Evolutionary conservation across 2,329 filamentous ascomycete genomes (phyloP).

Genomic region (Alternaria arborescens): DNA sequence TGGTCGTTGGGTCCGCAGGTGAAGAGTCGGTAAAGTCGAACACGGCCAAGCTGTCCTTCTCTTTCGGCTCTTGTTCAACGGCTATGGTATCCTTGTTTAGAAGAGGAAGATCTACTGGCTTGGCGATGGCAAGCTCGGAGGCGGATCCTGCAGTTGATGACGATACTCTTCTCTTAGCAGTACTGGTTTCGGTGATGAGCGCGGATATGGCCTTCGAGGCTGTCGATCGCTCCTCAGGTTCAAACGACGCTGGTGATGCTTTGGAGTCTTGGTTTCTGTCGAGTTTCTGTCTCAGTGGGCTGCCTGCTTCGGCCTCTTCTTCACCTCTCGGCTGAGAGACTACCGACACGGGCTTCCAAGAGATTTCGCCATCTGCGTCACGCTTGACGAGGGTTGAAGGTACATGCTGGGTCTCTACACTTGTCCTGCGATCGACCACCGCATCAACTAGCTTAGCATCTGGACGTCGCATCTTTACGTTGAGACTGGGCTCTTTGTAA

Average conservation of each 20-base stretch:
- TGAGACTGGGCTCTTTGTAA: slow-evolving; percentile 60
- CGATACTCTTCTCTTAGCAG: slow-evolving; percentile 32
- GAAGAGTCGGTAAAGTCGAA: slow-evolving; percentile 52
- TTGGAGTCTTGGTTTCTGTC: slow-evolving; percentile 34
- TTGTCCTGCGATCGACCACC: slow-evolving; percentile 43
- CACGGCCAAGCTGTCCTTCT: slow-evolving; percentile 45
- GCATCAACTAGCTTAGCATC: slow-evolving; percentile 58
- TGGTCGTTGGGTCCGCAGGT: slow-evolving; percentile 28
- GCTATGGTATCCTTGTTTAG: slow-evolving; percentile 11
- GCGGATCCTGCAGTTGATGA: slow-evolving; percentile 4
- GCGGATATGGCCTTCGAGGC: slow-evolving; percentile 47
- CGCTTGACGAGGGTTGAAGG: slow-evolving; percentile 40
- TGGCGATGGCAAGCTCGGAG: slow-evolving; percentile 12
- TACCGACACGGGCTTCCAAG: slow-evolving; percentile 41
- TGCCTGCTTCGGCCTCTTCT: slow-evolving; percentile 43
- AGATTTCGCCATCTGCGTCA: slow-evolving; percentile 34
- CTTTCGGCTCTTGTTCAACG: slow-evolving; percentile 23
- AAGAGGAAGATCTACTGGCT: slow-evolving; percentile 4
- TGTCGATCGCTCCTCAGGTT: slow-evolving; percentile 34
- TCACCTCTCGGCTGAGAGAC: slow-evolving; percentile 26
- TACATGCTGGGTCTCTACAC: slow-evolving; percentile 34
- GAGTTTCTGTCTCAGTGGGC: slow-evolving; percentile 49
- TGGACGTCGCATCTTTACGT: slow-evolving; percentile 60
- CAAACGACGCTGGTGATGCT: slow-evolving; percentile 19
- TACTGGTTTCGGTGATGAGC: slow-evolving; percentile 43